phyloP scores from a whole-genome alignment of 441 rosid genomes.

The Daphne laureola region DNA sequence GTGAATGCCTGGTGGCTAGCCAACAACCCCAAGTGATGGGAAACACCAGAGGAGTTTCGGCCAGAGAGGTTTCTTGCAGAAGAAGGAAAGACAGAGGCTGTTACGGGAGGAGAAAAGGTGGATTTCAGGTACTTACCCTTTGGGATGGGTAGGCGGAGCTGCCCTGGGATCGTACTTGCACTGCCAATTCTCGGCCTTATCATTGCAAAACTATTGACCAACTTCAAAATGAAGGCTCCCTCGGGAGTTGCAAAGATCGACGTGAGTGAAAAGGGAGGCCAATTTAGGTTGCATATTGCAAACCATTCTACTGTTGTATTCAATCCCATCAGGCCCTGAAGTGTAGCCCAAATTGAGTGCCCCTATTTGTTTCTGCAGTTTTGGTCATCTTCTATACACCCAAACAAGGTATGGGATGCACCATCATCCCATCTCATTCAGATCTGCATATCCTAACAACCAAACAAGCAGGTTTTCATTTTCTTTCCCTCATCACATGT shows the following conservation, averaged over 20 bases:
- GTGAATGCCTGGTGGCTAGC: conserved; percentile 67
- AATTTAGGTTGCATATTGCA: conserved; percentile 53
- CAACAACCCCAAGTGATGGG: conserved; percentile 50
- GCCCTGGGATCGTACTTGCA: conserved; percentile 54
- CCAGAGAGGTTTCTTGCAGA: conserved; percentile 53
- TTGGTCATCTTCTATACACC: no score
- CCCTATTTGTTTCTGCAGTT: no score
- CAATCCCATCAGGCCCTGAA: conserved; percentile 16
- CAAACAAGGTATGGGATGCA: no score
- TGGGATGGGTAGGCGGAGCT: conserved; percentile 50
- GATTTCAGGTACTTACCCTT: conserved; percentile 48
- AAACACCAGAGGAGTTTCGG: conserved; percentile 36
- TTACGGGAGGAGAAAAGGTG: conserved; percentile 41
- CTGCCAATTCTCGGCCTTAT: conserved; percentile 44
- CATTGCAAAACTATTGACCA: conserved; percentile 31
- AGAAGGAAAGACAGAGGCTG: conserved; percentile 29
- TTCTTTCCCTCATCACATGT: no score
- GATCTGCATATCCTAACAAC: no score
- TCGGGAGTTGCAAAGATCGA: conserved; percentile 29
- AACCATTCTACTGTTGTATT: conserved; percentile 44
- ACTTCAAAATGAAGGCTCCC: conserved; percentile 36
- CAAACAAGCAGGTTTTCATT: no score
- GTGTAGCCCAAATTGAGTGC: no score
- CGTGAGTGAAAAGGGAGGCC: conserved; percentile 53
- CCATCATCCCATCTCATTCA: no score